phyloP scores from a whole-genome alignment of 2,329 filamentous ascomycete genomes.

The Colletotrichum tropicale region DNA sequence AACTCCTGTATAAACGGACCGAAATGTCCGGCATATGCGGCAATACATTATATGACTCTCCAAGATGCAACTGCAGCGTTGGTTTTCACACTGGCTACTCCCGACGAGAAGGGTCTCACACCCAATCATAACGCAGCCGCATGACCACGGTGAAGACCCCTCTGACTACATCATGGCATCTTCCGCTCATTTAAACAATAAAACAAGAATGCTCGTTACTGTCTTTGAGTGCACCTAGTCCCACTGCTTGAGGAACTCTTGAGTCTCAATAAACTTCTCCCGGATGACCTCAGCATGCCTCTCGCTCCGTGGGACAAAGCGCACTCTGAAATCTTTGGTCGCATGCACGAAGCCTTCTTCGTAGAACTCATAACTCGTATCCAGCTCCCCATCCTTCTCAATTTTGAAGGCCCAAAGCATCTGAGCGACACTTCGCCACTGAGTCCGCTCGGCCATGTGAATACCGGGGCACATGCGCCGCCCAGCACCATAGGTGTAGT shows the following conservation, averaged over 20 bases:
- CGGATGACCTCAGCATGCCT: neutral
- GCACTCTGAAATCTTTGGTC: neutral
- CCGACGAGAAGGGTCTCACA: neutral
- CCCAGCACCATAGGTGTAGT: slow-evolving; percentile 52
- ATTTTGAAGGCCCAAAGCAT: slow-evolving; percentile 51
- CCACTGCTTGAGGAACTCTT: neutral
- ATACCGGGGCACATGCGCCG: slow-evolving; percentile 53
- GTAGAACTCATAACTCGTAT: neutral
- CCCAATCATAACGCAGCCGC: neutral
- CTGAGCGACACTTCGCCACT: slow-evolving; percentile 40
- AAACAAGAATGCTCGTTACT: no score
- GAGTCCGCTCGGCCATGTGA: slow-evolving; percentile 51
- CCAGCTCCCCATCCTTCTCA: neutral
- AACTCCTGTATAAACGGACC: neutral
- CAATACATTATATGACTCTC: neutral
- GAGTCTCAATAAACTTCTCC: neutral
- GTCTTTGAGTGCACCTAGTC: neutral
- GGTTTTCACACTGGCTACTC: neutral
- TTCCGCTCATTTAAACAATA: no score
- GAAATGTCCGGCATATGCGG: neutral
- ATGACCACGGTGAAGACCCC: neutral
- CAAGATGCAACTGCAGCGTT: neutral
- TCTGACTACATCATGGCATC: no score
- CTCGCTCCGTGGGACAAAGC: neutral
- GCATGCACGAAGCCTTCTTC: neutral